Evolutionary conservation across 257 asterid genomes (phyloP).

Genomic region (Forsythia viridissima): DNA sequence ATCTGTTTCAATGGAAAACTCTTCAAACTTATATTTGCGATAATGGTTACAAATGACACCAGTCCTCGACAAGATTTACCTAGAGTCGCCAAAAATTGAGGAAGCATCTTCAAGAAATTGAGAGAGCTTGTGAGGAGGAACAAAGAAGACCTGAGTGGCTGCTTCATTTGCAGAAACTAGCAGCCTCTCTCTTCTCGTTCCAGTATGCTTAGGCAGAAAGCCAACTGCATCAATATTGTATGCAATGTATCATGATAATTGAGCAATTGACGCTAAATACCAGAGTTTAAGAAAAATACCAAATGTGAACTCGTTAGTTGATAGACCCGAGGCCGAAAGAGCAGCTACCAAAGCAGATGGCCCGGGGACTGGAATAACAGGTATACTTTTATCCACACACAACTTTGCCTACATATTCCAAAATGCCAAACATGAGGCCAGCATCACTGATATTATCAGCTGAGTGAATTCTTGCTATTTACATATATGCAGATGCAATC

Average conservation of each 20-base stretch:
- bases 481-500: neutral
- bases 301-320: constrained; percentile 83
- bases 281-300: constrained; percentile 46
- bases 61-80: constrained; percentile 47
- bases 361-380: constrained; percentile 89
- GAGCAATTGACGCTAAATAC: constrained; percentile 2
- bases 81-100: constrained; percentile 60
- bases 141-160: constrained; percentile 79
- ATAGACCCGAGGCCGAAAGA: constrained; percentile 90
- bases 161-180: constrained; percentile 67
- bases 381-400: constrained; percentile 62
- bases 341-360: constrained; percentile 92
- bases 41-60: neutral
- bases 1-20: constrained; percentile 12
- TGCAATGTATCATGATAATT: constrained; percentile 13
- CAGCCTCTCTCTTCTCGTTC: constrained; percentile 80
- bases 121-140: constrained; percentile 90
- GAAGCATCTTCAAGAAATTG: constrained; percentile 79
- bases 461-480: constrained; percentile 1
- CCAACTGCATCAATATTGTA: constrained; percentile 68
- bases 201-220: constrained; percentile 84
- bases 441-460: neutral
- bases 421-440: constrained; percentile 16
- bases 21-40: neutral
- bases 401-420: constrained; percentile 64